phyloP scores from a whole-genome alignment of 2,329 filamentous ascomycete species.

The Sporothrix inflata region DNA sequence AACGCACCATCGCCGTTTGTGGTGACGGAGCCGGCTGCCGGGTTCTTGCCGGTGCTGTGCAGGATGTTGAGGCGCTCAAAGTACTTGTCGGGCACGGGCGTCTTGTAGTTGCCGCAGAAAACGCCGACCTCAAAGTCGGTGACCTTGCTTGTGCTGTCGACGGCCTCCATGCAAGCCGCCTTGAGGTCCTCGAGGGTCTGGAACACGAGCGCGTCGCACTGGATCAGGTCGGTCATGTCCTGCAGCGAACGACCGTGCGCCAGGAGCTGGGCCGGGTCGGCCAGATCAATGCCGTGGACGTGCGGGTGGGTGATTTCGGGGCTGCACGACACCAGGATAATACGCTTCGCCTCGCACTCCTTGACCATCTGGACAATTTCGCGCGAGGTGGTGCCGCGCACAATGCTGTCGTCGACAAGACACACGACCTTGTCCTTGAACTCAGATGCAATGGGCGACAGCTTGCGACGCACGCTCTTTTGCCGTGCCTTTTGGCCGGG shows the following conservation, averaged over 20 bases:
- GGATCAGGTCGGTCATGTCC: slow-evolving; percentile 50
- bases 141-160: slow-evolving; percentile 46
- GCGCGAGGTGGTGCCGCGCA: slow-evolving; percentile 64
- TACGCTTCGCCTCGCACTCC: slow-evolving; percentile 48
- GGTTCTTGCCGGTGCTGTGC: slow-evolving; percentile 62
- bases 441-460: slow-evolving; percentile 83
- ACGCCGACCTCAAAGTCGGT: slow-evolving; percentile 84
- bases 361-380: slow-evolving; percentile 49
- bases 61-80: slow-evolving; percentile 78
- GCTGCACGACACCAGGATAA: slow-evolving; percentile 76
- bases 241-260: slow-evolving; percentile 41
- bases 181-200: slow-evolving; percentile 73
- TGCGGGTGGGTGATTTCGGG: slow-evolving; percentile 85
- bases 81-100: slow-evolving; percentile 76
- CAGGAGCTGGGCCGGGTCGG: slow-evolving; percentile 39
- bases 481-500: slow-evolving; percentile 77
- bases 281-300: slow-evolving; percentile 61
- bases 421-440: slow-evolving; percentile 80
- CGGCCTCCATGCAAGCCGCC: slow-evolving; percentile 74
- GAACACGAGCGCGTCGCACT: slow-evolving; percentile 59
- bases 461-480: slow-evolving; percentile 86
- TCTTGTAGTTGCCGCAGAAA: slow-evolving; percentile 86
- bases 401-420: slow-evolving; percentile 78
- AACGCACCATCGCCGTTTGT: slow-evolving; percentile 23
- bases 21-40: slow-evolving; percentile 28